Evolutionary conservation across 768 basidiomycete genomes (phyloP).

Genomic region (Lactarius evosmus): DNA sequence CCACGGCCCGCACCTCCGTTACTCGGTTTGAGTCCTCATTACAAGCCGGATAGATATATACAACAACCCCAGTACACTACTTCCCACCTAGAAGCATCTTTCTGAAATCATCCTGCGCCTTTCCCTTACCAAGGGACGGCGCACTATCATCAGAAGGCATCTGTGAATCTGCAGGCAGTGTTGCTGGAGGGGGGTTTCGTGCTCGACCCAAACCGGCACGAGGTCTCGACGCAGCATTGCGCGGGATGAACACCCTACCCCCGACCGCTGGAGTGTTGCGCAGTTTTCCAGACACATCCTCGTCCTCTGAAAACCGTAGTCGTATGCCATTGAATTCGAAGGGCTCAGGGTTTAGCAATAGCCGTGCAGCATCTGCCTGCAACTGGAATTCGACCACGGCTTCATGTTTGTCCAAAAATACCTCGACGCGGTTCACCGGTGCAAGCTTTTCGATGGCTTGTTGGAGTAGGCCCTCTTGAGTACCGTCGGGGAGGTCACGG

Average conservation of each 20-base stretch:
- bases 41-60: not conserved
- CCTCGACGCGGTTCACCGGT: conserved; percentile 66
- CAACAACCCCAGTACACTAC: conserved; percentile 12
- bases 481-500: conserved; percentile 64
- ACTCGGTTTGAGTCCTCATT: not conserved
- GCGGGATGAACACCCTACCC: conserved; percentile 64
- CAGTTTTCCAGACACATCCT: conserved; percentile 35
- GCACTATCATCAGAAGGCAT: conserved; percentile 20
- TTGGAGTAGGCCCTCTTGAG: conserved; percentile 90
- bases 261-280: conserved; percentile 36
- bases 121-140: conserved; percentile 37
- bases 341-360: conserved; percentile 69
- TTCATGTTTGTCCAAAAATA: conserved; percentile 59
- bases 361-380: conserved; percentile 73
- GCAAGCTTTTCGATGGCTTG: conserved; percentile 82
- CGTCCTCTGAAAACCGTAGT: conserved; percentile 60
- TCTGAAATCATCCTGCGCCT: conserved; percentile 82
- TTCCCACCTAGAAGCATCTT: conserved; percentile 58
- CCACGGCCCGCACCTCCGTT: conserved; percentile 1
- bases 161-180: conserved; percentile 28
- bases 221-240: conserved; percentile 60
- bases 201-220: conserved; percentile 67
- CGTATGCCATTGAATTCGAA: conserved; percentile 63
- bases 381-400: conserved; percentile 65
- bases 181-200: conserved; percentile 38